Evolutionary conservation across 495 filamentous ascomycete genomes (phyloP), one percentile per base, ranked within the genome.

Genomic region (Neurospora cerealis): DNA sequence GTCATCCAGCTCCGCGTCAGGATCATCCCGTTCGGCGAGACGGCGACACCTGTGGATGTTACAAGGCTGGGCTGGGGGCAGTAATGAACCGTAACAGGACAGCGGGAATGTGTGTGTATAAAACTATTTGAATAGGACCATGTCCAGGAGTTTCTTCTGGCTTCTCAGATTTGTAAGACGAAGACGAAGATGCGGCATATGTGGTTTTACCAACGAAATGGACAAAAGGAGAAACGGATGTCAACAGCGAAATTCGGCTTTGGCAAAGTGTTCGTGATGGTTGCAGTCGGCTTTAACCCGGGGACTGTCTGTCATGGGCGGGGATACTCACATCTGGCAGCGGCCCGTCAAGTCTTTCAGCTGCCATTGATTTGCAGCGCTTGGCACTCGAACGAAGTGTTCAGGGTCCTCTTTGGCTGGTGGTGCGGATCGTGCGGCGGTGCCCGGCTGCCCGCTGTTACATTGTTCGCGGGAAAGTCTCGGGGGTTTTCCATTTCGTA

Each of bases 391-490:
- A 34, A 66, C 7, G 28, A 66, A 28, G 15, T 19, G 15, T 34
- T 66, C 54, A 66, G 54, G 54, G 54, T 66, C 54, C 54, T 66
- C 7, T 17, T 28, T 32, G 24, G 24, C 54, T 62, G 54, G 24
- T 32, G 54, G 54, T 62, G 54, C 21, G 5, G 41, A 42, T 2
- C 17, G 41, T 42, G 41, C 15, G 40, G 40, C 40, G 40, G 40
- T 17, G 15, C 21, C 21, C 21, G n/a, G 46, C 46, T 54, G 46
- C 46, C 46, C n/a, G 21, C 3, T 54, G 46, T 54, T 21, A 54
- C 46, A 3, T n/a, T 10, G 46, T 54, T 4, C 39, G 39, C 75
- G 75, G 75, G 66, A 72, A 74, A 73, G 62, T 41, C 72, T 78
- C 76, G 76, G 76, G 44, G 66, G 71, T 72, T 74, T 39, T 37